These are phyloP conservation scores for Crithidia sp. DNA, from an alignment of 208 protist species.

Conservation along the genomic window DNA sequence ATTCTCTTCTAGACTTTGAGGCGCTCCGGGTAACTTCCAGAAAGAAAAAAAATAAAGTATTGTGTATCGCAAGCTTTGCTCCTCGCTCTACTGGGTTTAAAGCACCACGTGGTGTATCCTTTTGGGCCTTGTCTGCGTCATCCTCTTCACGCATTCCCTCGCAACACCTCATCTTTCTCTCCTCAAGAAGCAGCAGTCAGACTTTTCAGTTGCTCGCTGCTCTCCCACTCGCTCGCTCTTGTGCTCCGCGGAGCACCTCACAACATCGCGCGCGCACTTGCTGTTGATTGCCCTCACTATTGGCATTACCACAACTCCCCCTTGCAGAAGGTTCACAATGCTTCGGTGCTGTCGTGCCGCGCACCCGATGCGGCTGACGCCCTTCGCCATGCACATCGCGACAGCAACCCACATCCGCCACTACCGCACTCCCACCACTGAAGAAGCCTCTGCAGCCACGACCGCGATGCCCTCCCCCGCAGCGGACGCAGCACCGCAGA, in stretches of 20 bases:
- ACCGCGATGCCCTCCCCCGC: background rate
- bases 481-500: conserved; percentile 14
- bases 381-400: background rate
- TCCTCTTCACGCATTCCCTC: no score
- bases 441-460: background rate
- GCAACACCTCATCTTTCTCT: background rate
- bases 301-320: no score
- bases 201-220: background rate
- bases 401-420: background rate
- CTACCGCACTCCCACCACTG: background rate
- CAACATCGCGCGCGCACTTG: no score
- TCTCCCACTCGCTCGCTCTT: background rate
- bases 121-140: no score
- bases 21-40: no score
- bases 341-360: conserved; percentile 8
- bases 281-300: no score
- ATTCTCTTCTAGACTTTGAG: no score
- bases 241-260: background rate
- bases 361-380: background rate
- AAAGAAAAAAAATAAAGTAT: no score
- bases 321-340: background rate
- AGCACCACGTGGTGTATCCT: no score
- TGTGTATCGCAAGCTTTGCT: no score
- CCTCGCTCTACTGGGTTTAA: no score
- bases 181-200: background rate